phyloP scores from a whole-genome alignment of 164 flowering plant genomes.

The Euptelea pleiosperma region DNA sequence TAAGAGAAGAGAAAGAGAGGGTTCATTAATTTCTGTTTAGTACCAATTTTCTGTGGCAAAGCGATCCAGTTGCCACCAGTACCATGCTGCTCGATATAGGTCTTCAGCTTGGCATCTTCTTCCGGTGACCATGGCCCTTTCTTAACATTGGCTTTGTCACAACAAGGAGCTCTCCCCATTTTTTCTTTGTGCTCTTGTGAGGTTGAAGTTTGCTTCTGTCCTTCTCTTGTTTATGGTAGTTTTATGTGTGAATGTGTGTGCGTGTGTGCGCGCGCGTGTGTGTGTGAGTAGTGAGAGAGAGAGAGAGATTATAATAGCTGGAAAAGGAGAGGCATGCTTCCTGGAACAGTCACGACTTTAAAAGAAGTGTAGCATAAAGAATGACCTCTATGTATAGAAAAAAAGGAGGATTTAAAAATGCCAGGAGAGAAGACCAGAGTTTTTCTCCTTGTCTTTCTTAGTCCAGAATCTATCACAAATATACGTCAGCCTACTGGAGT shows the following conservation, averaged over 20 bases:
- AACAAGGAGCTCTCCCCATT: conserved; percentile 97
- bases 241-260: too few relatives aligned
- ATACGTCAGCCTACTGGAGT: too few relatives aligned
- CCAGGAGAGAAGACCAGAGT: conserved; percentile 32
- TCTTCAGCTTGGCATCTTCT: conserved; percentile 77
- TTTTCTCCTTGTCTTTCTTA: conserved; percentile 45
- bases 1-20: too few relatives aligned
- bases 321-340: conserved; percentile 38
- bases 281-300: conserved; percentile 26
- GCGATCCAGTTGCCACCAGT: conserved; percentile 93
- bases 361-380: conserved; percentile 20
- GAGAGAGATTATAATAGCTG: conserved; percentile 33
- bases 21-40: too few relatives aligned
- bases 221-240: too few relatives aligned
- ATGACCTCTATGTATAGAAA: conserved; percentile 18
- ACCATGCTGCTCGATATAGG: conserved; percentile 62
- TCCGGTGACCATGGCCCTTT: conserved; percentile 96
- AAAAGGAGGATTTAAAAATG: conserved; percentile 26
- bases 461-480: conserved; percentile 43
- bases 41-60: conserved; percentile 83
- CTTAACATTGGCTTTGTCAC: conserved; percentile 88
- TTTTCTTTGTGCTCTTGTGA: conserved; percentile 6
- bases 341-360: conserved; percentile 20
- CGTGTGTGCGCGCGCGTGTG: too few relatives aligned
- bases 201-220: too few relatives aligned